These are phyloP conservation scores for Salix exigua DNA, from an alignment of 345 rosid genomes.

Conservation along the genomic window DNA sequence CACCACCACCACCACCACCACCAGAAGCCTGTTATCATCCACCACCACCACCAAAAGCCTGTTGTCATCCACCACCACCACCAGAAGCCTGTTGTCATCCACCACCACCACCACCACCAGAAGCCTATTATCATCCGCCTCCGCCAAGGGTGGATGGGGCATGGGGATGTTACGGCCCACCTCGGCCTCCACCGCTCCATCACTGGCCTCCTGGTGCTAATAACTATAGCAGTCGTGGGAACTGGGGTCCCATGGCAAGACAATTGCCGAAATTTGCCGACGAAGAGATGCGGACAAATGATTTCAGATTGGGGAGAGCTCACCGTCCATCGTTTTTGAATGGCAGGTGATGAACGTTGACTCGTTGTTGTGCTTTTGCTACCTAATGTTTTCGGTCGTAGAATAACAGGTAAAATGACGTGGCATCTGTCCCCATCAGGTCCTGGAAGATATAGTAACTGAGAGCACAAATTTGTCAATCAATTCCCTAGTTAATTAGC, in stretches of 20 bases:
- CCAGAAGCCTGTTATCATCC: too few relatives aligned
- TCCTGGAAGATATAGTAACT: too few relatives aligned
- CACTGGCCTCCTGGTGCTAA: not conserved
- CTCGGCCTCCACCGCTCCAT: not conserved
- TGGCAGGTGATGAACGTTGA: not conserved
- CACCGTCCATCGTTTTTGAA: not conserved
- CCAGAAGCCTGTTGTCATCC: not conserved
- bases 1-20: too few relatives aligned
- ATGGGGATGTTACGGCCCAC: not conserved
- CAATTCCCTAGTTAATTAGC: too few relatives aligned
- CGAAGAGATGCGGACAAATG: not conserved
- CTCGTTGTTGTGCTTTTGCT: too few relatives aligned
- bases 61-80: too few relatives aligned
- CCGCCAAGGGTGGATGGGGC: not conserved
- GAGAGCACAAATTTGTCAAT: too few relatives aligned
- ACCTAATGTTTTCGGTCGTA: too few relatives aligned
- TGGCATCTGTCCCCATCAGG: too few relatives aligned
- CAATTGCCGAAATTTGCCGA: not conserved
- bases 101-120: not conserved
- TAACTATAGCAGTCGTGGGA: not conserved
- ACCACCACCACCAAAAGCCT: not conserved
- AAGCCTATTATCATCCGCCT: not conserved
- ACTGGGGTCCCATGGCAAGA: not conserved
- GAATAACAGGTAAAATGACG: too few relatives aligned
- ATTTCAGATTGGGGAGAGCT: not conserved